Base-by-base conservation (phyloP, 73 alveolate species). In the Strombidium stylifer region DNA sequence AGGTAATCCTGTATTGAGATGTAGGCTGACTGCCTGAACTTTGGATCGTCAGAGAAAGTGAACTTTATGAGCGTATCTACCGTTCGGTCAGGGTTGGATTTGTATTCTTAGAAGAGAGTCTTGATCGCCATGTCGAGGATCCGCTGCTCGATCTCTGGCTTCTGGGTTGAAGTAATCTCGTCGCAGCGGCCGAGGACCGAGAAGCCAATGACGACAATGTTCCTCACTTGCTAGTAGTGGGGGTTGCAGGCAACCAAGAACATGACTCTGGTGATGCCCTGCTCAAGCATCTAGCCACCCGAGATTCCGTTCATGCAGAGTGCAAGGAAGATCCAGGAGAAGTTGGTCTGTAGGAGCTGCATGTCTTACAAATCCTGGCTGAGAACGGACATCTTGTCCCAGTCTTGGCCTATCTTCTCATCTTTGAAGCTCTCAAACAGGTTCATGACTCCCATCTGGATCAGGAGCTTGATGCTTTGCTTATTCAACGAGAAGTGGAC, bases 221-320 rank as follows among this genome's bases (percentile, higher is more conserved):
- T 82, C 23, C 89, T 51, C 20, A 78, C 67, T 60, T 78, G 30
- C 24, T 78, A 46, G 59, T 50, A 78, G 48, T 68, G 44, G 14
- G 82, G 83, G 30, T 78, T 78, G 54, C 89, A 78, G 1, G 83
- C 54, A 7, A 78, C 89, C 11, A 78, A 42, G 46, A 78, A 78
- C 89, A 78, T 78, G 47, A 67, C 89, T 48, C 89, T 78, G 23
- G 89, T 78, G 21, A 78, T 78, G 3, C 89, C 89, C 35, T 78
- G 66, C 44, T 67, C 79, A 16, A 78, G 83, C 89, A 78, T 78
- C 19, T 82, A 67, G 47, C 67, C 48, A 2, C 89, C 89, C 1
- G 78, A 67, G 26, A 78, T 78, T 10, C 89, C 89, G 34, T 66
- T 78, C 19, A 54, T 78, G 40, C 89, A 78, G 35, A 78, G 60